Evolutionary conservation across 768 basidiomycete genomes (phyloP).

Genomic region (Russula sp.): DNA sequence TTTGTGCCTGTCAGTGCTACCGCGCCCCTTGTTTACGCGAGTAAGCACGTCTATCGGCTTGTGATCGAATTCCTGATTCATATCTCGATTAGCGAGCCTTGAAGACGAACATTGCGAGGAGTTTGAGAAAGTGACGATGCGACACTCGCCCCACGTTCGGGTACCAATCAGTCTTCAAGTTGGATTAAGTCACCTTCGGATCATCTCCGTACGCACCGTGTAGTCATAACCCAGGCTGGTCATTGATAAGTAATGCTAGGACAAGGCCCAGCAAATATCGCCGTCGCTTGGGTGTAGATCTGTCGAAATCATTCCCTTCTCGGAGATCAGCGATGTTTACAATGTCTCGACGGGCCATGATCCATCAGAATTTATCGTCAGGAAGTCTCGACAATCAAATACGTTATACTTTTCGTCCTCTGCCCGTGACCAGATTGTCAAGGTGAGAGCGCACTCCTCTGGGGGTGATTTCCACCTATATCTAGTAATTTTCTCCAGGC

Average conservation of each 20-base stretch:
- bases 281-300: slow-evolving; percentile 68
- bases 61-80: slow-evolving; percentile 2
- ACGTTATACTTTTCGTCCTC: slow-evolving; percentile 76
- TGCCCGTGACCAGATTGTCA: slow-evolving; percentile 67
- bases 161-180: slow-evolving; percentile 70
- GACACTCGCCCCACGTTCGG: slow-evolving; percentile 60
- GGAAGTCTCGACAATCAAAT: slow-evolving; percentile 64
- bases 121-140: slow-evolving; percentile 66
- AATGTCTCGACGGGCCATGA: slow-evolving; percentile 77
- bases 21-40: slow-evolving; percentile 50
- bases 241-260: slow-evolving; percentile 39
- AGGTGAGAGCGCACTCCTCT: slow-evolving; percentile 43
- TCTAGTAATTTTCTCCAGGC: slow-evolving; percentile 42
- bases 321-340: slow-evolving; percentile 85
- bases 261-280: slow-evolving; percentile 69
- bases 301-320: slow-evolving; percentile 75
- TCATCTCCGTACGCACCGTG: slow-evolving; percentile 61
- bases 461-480: not conserved
- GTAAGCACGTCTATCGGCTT: slow-evolving; percentile 40
- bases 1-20: slow-evolving; percentile 51
- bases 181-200: slow-evolving; percentile 65
- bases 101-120: slow-evolving; percentile 56
- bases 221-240: not conserved
- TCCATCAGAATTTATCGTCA: slow-evolving; percentile 76
- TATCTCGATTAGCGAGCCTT: slow-evolving; percentile 47